phyloP scores from a whole-genome alignment of 768 basidiomycete species.

The Mycena rebaudengoi region DNA sequence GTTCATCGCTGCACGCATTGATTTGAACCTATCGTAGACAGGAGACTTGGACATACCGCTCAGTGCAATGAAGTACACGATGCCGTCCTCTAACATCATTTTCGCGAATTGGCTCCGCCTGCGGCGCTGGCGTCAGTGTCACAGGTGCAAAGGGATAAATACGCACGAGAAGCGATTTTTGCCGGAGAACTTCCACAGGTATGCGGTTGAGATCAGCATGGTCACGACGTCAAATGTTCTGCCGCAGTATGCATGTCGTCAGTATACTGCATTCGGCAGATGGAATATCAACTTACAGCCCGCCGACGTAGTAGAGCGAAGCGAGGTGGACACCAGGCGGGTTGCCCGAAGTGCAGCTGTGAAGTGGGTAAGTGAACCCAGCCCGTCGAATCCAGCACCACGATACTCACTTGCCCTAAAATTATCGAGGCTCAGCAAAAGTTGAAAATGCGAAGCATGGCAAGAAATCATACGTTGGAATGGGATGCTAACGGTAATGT shows the following conservation, averaged over 20 bases:
- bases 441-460: not conserved
- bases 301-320: constrained; percentile 17
- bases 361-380: not conserved
- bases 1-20: constrained; percentile 13
- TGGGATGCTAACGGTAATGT: not conserved
- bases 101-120: not conserved
- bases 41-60: not conserved
- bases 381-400: not conserved
- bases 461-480: not conserved
- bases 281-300: constrained; percentile 5
- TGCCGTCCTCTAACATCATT: constrained; percentile 16
- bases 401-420: not conserved
- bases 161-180: not conserved
- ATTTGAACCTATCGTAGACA: not conserved
- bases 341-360: constrained; percentile 5
- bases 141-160: not conserved
- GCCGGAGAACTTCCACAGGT: constrained; percentile 19
- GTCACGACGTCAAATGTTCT: constrained; percentile 14
- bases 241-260: not conserved
- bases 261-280: not conserved
- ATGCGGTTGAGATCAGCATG: constrained; percentile 2
- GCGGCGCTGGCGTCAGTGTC: not conserved
- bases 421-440: not conserved
- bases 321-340: constrained; percentile 4
- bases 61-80: constrained; percentile 21